These are phyloP conservation scores for Fusarium redolens DNA, from an alignment of 2,329 filamentous ascomycete species.

Conservation along the genomic window DNA sequence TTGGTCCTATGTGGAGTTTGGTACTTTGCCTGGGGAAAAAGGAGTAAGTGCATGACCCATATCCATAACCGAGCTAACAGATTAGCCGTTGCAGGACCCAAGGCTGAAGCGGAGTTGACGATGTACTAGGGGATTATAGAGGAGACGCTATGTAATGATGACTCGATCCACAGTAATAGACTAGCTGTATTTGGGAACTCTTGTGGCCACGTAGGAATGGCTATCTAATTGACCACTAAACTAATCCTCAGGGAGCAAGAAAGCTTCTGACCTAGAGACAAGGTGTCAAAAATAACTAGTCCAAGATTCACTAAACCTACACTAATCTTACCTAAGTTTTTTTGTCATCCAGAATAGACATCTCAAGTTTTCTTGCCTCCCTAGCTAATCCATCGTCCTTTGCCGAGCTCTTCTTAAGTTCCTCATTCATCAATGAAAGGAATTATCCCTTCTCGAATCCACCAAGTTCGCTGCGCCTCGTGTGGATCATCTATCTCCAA, in stretches of 20 bases:
- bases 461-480: neutral
- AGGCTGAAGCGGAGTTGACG: neutral
- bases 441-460: neutral
- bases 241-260: too few species aligned
- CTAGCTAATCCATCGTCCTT: fast-evolving
- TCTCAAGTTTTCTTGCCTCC: too few species aligned
- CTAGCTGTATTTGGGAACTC: neutral
- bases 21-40: neutral
- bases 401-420: fast-evolving
- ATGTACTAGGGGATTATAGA: neutral
- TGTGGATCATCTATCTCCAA: neutral
- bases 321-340: neutral
- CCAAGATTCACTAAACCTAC: too few species aligned
- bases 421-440: neutral
- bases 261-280: too few species aligned
- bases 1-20: neutral
- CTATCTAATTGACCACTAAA: neutral
- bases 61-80: neutral
- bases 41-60: neutral
- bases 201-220: neutral
- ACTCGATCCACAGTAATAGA: neutral
- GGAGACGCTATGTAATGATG: neutral
- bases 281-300: too few species aligned
- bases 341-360: too few species aligned
- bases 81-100: neutral